Evolutionary conservation across 768 basidiomycete genomes (phyloP), one percentile per base, ranked within the genome.

Genomic region (Mycena latifolia): DNA sequence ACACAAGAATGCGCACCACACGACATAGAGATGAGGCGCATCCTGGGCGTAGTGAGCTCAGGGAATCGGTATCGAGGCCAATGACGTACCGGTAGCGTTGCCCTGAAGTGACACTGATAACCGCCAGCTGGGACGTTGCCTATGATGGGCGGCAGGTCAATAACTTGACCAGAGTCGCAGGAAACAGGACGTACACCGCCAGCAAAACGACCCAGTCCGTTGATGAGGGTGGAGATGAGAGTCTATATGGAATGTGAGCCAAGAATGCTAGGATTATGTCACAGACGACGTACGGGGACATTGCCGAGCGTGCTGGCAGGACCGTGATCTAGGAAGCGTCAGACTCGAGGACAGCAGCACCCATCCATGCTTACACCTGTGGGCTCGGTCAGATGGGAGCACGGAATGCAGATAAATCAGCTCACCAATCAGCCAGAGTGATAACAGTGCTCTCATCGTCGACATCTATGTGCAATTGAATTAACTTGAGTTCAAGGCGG

Each of bases 91-190:
- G 80, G 56, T 82, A 82, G 29, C 82, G 73, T 56, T 76, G 77
- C 1, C 73, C 72, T 1, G 46, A 50, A 14, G 73, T 52, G 27
- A 84, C 83, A 14, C 75, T 76, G 62, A 81, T 69, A 52, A 84
- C 76, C 1, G 79, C 71, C 22, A 81, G 71, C 31, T 73, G 55
- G 5, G 69, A 63, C 0, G 70, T 61, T 5, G 69, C 52, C 63
- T 65, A 7, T 12, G 50, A n/a, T n/a, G n/a, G n/a, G n/a, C n/a
- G n/a, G n/a, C n/a, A n/a, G n/a, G n/a, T n/a, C n/a, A n/a, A 46
- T 41, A 18, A 25, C 3, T 33, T 7, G 15, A 24, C 20, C 33
- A 11, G 11, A 24, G 28, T 22, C 11, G 18, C 33, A 35, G 4
- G 15, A 15, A 0, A 18, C 3, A 41, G 14, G 1, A 4, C 62